Conservation (phyloP, 2,329 filamentous ascomycete species). For the Fusarium sp. region DNA sequence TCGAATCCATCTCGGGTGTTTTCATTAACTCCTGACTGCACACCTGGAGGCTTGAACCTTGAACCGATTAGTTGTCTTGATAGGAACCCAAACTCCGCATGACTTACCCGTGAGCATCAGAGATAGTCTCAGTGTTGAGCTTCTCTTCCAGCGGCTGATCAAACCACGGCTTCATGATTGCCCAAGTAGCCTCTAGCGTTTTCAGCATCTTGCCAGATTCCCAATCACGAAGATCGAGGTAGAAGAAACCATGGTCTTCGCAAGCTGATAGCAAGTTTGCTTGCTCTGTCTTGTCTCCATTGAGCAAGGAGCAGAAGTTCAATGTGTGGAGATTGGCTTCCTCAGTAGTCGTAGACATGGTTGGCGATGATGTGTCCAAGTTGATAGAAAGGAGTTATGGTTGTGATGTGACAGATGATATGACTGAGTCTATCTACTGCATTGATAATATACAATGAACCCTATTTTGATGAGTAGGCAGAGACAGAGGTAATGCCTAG, state of each 20-base stretch:
- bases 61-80: rapidly evolving
- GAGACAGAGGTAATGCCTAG: rapidly evolving
- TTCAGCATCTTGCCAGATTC: neutral
- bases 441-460: too few relatives aligned
- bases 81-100: rapidly evolving
- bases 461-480: neutral
- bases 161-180: neutral
- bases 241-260: neutral
- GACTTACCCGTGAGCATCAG: neutral
- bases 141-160: neutral
- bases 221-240: neutral
- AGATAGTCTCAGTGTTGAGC: neutral
- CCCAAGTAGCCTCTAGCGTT: neutral
- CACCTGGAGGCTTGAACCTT: neutral
- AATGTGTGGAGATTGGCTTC: neutral
- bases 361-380: neutral
- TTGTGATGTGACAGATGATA: neutral
- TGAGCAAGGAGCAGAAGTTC: neutral
- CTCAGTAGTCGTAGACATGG: neutral
- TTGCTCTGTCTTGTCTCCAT: neutral
- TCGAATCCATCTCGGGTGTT: neutral
- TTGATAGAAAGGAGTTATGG: neutral
- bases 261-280: neutral
- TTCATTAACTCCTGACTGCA: neutral
- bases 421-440: too few relatives aligned